Evolutionary conservation across 495 filamentous ascomycete genomes (phyloP).

Genomic region (Hypomontagnella monticulosa): DNA sequence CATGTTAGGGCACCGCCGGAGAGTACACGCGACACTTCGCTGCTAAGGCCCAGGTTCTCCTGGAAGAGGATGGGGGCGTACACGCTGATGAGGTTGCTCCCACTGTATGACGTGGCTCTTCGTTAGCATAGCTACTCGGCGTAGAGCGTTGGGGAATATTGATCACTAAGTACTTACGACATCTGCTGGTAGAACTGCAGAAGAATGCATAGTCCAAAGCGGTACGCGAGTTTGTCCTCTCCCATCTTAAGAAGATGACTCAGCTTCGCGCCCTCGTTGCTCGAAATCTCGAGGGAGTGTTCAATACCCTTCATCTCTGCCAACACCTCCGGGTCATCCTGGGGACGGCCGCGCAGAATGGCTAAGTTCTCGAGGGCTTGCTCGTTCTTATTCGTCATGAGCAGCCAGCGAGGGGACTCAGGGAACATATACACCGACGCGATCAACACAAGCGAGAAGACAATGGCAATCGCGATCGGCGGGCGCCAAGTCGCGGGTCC

Average conservation of each 20-base stretch:
- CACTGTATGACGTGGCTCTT: constrained; percentile 33
- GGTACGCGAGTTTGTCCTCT: constrained; percentile 42
- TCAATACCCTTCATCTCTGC: constrained; percentile 49
- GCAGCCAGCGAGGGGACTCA: constrained; percentile 59
- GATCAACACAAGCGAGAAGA: constrained; percentile 37
- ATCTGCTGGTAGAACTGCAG: constrained; percentile 62
- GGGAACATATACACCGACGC: constrained; percentile 53
- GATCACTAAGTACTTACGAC: constrained; percentile 41
- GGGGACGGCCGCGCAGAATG: constrained; percentile 41
- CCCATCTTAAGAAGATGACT: constrained; percentile 39
- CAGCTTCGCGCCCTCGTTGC: constrained; percentile 20
- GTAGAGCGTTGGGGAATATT: not conserved
- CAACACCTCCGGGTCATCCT: constrained; percentile 41
- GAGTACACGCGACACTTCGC: constrained; percentile 50
- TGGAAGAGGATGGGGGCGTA: constrained; percentile 69
- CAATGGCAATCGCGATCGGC: constrained; percentile 35
- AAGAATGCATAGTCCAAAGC: constrained; percentile 47
- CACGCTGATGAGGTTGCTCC: constrained; percentile 69
- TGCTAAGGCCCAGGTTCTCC: constrained; percentile 62
- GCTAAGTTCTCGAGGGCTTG: constrained; percentile 54
- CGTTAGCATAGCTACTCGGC: constrained; percentile 8
- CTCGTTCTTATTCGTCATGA: constrained; percentile 56
- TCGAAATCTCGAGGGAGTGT: constrained; percentile 49
- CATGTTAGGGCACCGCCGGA: constrained; percentile 57
- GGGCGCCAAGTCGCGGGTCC: constrained; percentile 40